Base-by-base conservation (phyloP, 805 yeast genomes). In the Metschnikowia reukaufii region DNA sequence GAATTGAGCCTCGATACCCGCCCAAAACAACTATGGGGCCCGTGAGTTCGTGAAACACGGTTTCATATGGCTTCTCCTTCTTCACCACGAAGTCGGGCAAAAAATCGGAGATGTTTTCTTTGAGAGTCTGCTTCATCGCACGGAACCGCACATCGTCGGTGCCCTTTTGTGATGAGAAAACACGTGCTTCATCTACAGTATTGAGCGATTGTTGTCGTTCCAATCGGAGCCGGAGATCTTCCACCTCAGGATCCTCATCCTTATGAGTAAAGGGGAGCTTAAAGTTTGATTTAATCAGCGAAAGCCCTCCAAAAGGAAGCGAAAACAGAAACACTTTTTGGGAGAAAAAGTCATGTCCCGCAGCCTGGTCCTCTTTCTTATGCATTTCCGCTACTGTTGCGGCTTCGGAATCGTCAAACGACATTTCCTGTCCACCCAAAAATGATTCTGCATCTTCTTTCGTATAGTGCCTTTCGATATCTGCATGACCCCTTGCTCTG, bases 21-120 rank as follows among this genome's bases (percentile, higher is more conserved):
- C 97, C 97, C 64, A 91, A 49, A 1, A 91, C 72, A 2, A 91
- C 79, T 1, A 91, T 74, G 59, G 90, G 90, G 4, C 97, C 97
- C 18, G 82, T 83, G 1, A 89, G 55, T 20, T 77, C 78, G 48
- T 78, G 76, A 73, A 74, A 85, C 1, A 83, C 72, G 1, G 77
- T 61, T 25, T 77, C 77, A 48, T 58, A 44, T 17, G 54, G 49
- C 29, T 65, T 66, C 6, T 71, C 70, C 39, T 61, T 62, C 20
- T 51, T 54, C 23, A 54, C 52, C 23, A 52, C 59, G 39, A 58
- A 62, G 49, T 51, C 70, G 2, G 76, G 74, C 6, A 71, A 42
- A n/a, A 72, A 62, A 25, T 71, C 72, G 42, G 69, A 66, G 27
- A 79, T 62, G 39, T 74, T 78, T 13, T 82, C 76, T 13, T 77